These are phyloP conservation scores for Teratosphaeria nubilosa DNA, from an alignment of 2,329 filamentous ascomycete species.

Conservation along the genomic window DNA sequence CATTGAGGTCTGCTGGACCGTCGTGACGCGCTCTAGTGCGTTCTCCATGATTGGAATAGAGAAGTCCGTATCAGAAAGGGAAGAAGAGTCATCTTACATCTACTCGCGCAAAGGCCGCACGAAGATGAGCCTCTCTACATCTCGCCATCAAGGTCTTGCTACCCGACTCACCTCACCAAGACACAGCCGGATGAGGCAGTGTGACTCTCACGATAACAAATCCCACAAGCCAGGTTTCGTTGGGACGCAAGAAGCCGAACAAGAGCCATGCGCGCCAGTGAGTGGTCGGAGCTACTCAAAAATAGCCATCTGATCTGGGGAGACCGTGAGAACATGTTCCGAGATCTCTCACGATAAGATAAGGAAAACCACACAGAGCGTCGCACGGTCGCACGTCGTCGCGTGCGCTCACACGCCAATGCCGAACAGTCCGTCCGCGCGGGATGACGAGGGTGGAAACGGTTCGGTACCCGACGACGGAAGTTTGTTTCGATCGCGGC, in stretches of 20 bases:
- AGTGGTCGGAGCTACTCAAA: not conserved
- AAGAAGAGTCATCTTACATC: not conserved
- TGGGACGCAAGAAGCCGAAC: not conserved
- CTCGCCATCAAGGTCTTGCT: not conserved
- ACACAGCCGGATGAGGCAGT: not conserved
- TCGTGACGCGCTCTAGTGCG: conserved; percentile 5
- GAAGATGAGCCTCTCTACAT: not conserved
- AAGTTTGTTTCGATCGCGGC: not conserved
- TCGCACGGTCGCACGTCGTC: no score
- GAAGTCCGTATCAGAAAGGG: not conserved
- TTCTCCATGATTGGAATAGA: conserved; percentile 1
- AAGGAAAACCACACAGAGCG: not conserved
- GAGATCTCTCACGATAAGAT: not conserved
- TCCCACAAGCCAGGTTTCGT: not conserved
- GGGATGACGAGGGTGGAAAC: not conserved
- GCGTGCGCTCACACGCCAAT: not conserved
- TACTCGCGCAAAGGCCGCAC: not conserved
- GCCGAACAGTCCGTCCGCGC: not conserved
- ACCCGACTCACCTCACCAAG: not conserved
- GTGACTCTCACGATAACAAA: not conserved
- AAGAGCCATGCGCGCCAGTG: not conserved
- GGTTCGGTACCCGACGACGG: not conserved
- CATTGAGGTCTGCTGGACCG: conserved; percentile 6
- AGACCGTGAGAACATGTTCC: not conserved
- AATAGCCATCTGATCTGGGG: not conserved